Base-by-base conservation (phyloP, 2,329 filamentous ascomycete genomes). In the Neofusicoccum sp. region DNA sequence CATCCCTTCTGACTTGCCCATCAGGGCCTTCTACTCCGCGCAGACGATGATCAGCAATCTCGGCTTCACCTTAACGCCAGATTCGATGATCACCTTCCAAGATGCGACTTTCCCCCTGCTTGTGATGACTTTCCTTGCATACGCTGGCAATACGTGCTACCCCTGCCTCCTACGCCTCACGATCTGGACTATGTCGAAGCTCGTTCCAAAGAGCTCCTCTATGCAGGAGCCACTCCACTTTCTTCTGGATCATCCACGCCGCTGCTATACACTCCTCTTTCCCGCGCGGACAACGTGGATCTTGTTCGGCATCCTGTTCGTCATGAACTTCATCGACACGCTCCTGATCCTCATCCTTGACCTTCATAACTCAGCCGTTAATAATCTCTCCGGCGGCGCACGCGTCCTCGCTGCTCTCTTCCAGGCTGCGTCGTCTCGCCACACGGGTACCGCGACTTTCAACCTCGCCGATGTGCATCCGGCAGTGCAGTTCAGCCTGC, bases 181-280 rank as follows among this genome's bases (percentile, higher is more conserved):
- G 7, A 81, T 90, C 41, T 89, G 85, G 85, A 72, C 71, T 6
- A 79, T 83, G 67, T 83, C 77, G 50, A 85, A 81, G 66, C 59
- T 81, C 3, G 70, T 78, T 0, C 81, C 83, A 0, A 70, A 76
- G 4, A 61, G 73, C 56, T 73, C 71, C 7, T 64, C 77, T 0
- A 77, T 78, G 52, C 73, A 75, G 1, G 80, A 82, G 39, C 82
- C 83, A 0, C 73, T 88, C 0, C 73, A 77, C 1, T 89, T 88
- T 66, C 76, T 89, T 0, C 80, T 89, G 9, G 81, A 88, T 58
- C 85, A 89, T 70, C 87, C 86, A 0, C 80, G 86, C 49, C 78
- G 87, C 6, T 88, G 85, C 67, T 89, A 86, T 68, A 88, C 85
- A 1, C 79, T 86, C 1, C 79, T 89, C 3, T 89, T 89, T 67